Evolutionary conservation across 768 basidiomycete genomes (phyloP).

Genomic region (Pisolithus microcarpus): DNA sequence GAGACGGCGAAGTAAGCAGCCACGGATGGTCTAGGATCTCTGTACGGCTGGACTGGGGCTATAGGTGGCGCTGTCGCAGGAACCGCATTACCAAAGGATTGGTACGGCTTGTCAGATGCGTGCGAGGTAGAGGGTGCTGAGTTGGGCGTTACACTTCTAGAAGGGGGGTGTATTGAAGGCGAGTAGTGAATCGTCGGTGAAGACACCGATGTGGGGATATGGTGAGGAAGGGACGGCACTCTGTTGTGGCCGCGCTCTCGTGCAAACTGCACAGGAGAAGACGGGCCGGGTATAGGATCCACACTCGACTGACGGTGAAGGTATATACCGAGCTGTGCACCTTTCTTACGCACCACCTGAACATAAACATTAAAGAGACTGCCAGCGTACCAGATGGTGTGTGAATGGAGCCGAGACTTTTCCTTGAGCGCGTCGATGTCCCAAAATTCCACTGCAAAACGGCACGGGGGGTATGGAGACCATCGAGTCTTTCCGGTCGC

Average conservation of each 20-base stretch:
- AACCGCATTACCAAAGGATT: slow-evolving; percentile 15
- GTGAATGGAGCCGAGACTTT: slow-evolving; percentile 76
- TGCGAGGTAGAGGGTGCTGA: slow-evolving; percentile 20
- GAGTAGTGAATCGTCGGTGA: slow-evolving; percentile 33
- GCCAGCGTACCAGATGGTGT: slow-evolving; percentile 87
- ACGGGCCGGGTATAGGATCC: slow-evolving; percentile 71
- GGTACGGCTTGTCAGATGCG: slow-evolving; percentile 13
- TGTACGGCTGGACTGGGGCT: slow-evolving; percentile 60
- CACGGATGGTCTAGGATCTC: slow-evolving; percentile 64
- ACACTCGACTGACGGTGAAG: slow-evolving; percentile 79
- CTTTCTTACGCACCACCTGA: slow-evolving; percentile 81
- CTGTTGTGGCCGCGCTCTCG: slow-evolving; percentile 22
- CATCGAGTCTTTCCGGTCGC: slow-evolving; percentile 44
- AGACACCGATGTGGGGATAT: slow-evolving; percentile 21
- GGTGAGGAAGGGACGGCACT: slow-evolving; percentile 25
- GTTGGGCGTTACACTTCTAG: slow-evolving; percentile 39
- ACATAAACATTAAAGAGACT: slow-evolving; percentile 85
- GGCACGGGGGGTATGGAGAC: slow-evolving; percentile 71
- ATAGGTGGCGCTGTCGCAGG: slow-evolving; percentile 40
- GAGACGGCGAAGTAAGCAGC: slow-evolving; percentile 80
- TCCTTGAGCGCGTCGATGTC: slow-evolving; percentile 75
- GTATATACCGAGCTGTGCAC: slow-evolving; percentile 77
- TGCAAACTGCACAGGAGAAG: slow-evolving; percentile 40
- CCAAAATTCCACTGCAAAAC: slow-evolving; percentile 90
- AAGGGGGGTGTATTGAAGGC: slow-evolving; percentile 38